A percentile compares a stretch with the other conserved stretches of the same genome.
phyloP scores from a whole-genome alignment of 202 grass and related monocot genomes.

The Alloteropsis angusta region DNA sequence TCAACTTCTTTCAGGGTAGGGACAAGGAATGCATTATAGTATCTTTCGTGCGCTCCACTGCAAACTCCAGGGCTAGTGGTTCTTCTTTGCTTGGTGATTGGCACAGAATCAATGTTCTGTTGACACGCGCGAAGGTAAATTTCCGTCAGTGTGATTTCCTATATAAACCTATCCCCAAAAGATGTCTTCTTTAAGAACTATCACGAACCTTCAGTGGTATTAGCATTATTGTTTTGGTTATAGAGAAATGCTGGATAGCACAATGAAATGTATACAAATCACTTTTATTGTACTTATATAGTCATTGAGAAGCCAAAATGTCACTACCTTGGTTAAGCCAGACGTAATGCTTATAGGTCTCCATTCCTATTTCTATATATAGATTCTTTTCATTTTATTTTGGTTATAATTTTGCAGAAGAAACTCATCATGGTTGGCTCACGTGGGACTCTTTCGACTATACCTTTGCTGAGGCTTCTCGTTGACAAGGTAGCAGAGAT shows the following conservation, averaged over 20 bases:
- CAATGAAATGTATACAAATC: not conserved
- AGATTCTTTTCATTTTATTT: not conserved
- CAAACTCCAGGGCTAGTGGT: slow-evolving; percentile 40
- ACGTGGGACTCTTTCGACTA: slow-evolving; percentile 52
- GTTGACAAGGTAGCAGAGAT: slow-evolving; percentile 57
- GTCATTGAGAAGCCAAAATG: not conserved
- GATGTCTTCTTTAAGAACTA: not conserved
- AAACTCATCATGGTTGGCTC: slow-evolving; percentile 95
- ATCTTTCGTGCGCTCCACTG: slow-evolving; percentile 77
- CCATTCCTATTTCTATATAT: not conserved
- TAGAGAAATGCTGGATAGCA: not conserved
- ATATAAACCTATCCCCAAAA: not conserved
- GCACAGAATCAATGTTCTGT: slow-evolving; percentile 83
- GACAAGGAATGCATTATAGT: slow-evolving; percentile 93
- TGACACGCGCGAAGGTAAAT: slow-evolving; percentile 86
- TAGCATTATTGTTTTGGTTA: not conserved
- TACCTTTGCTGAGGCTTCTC: slow-evolving; percentile 73
- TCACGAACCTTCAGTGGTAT: not conserved
- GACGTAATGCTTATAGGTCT: not conserved
- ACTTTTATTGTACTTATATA: not conserved
- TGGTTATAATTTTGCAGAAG: slow-evolving; percentile 41
- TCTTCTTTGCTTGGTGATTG: slow-evolving; percentile 92
- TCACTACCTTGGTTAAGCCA: not conserved
- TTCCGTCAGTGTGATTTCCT: not conserved
- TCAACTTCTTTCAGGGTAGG: slow-evolving; percentile 60